Base-by-base conservation (phyloP, 75 land plant species). In the Sequoiadendron giganteum region DNA sequence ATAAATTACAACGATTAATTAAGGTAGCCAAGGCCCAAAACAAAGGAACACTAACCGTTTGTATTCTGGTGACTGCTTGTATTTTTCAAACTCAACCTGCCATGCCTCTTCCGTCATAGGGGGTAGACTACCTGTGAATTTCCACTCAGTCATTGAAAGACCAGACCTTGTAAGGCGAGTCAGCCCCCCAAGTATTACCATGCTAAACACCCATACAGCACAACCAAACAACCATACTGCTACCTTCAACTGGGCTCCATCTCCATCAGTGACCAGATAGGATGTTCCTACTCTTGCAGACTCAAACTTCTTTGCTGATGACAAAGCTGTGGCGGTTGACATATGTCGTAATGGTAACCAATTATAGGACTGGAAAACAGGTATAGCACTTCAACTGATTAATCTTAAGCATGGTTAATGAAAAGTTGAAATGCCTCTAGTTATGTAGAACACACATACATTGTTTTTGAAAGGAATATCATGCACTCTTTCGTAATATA, bases 141-240 rank as follows among this genome's bases (percentile, higher is more conserved):
- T 98, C 99, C 99, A 98, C 83, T 98, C 99, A 75, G 99, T 98
- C 99, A 98, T 98, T 21, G 99, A 98, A 36, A 98, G 93, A 58
- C 99, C 99, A 61, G 99, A 98, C 78, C 97, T 90, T 2, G 99
- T 98, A 21, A 98, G 95, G 28, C 99, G 94, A 16, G 99, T 98
- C 54, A 95, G 72, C 39, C 99, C 99, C 86, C 99, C 99, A 86
- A 98, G 93, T 13, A 98, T 90, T 14, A 98, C 99, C 97, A 97
- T 95, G 89, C 96, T 97, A 89, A 98, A 97, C 10, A 97, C 99
- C 99, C 98, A 95, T 13, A 94, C 95, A 81, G 95, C 94, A 87
- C 99, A 98, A 32, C 93, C 95, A 89, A 97, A 95, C 10, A 98
- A 92, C 99, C 99, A 98, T 40, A 88, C 93, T 70, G 95, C 97